Conservation (phyloP, 2,329 filamentous ascomycete genomes). For the Talaromyces sp. region DNA sequence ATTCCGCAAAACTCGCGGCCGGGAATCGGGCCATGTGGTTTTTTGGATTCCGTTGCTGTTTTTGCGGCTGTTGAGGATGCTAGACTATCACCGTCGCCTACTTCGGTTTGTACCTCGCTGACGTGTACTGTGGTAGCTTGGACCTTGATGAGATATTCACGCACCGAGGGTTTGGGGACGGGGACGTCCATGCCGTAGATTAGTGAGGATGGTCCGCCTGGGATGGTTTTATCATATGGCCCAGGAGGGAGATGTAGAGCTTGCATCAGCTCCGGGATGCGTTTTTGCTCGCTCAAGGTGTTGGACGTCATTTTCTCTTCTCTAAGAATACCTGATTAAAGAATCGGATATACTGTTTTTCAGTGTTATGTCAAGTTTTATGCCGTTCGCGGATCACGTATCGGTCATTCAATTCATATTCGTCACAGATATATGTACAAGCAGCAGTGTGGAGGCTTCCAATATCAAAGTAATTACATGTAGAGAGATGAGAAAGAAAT, state of each 20-base stretch:
- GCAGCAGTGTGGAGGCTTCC: background rate
- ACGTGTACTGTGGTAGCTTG: slow-evolving; percentile 33
- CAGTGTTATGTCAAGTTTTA: background rate
- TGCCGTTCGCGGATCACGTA: background rate
- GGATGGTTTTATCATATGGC: slow-evolving; percentile 15
- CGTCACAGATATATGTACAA: background rate
- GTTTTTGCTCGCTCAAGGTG: slow-evolving; percentile 30
- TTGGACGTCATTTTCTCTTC: slow-evolving; percentile 14
- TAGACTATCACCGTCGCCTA: background rate
- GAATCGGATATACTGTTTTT: background rate
- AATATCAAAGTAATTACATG: background rate
- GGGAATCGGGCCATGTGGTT: slow-evolving; percentile 26
- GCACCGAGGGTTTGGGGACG: slow-evolving; percentile 26
- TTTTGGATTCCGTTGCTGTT: slow-evolving; percentile 17
- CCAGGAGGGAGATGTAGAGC: slow-evolving; percentile 31
- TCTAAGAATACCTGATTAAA: too few species aligned
- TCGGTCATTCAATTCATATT: background rate
- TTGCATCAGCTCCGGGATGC: slow-evolving; percentile 31
- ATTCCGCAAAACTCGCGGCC: slow-evolving; percentile 37
- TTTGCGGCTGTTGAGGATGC: background rate
- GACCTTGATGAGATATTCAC: slow-evolving; percentile 38
- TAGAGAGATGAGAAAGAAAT: background rate
- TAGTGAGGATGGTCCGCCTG: slow-evolving; percentile 20
- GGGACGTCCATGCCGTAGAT: slow-evolving; percentile 30
- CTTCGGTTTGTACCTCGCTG: slow-evolving; percentile 23